Base-by-base conservation (phyloP, 345 rosid species). In the Pugionium cornutum region DNA sequence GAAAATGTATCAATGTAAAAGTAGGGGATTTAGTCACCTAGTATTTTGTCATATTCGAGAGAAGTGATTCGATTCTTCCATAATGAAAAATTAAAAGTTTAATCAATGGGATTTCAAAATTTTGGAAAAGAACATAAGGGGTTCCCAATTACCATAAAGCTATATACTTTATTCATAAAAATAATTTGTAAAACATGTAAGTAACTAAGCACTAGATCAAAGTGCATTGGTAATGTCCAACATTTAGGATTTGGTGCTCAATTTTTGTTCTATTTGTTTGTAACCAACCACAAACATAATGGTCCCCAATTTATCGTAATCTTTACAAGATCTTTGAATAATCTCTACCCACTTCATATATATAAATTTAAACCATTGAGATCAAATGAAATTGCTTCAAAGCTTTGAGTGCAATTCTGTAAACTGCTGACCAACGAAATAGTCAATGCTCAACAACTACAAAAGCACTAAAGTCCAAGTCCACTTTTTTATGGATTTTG, bases 251-350 rank as follows among this genome's bases (percentile, higher is more conserved):
- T 73, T 2, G 72, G 72, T 60, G 72, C 72, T 35, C 9, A 53
- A 58, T 4, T 44, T 66, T 73, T 66, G 72, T 60, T 73, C 1
- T 72, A 57, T 64, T 72, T 64, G 76, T 64, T 59, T 66, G 77
- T 73, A 66, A 73, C 47, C 45, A 66, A 66, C 63, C 37, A 66
- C 36, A 66, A 59, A 54, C 75, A 71, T 31, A 59, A 73, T 73
- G 77, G 77, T 73, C 77, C 76, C 72, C 77, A 59, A 37, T 11
- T 59, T 73, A 52, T 66, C 76, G 53, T 59, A 66, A 66, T 66
- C 62, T 65, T 48, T 47, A 58, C 26, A 66, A 59, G 72, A 73
- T 73, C 72, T 66, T 59, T 53, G 42, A 73, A 58, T 41, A 66
- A 66, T 73, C 62, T 58, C 62, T 58, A 66, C 58, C 62, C 67